phyloP scores from a whole-genome alignment of 805 yeast genomes.

The Barnettozyma californica region DNA sequence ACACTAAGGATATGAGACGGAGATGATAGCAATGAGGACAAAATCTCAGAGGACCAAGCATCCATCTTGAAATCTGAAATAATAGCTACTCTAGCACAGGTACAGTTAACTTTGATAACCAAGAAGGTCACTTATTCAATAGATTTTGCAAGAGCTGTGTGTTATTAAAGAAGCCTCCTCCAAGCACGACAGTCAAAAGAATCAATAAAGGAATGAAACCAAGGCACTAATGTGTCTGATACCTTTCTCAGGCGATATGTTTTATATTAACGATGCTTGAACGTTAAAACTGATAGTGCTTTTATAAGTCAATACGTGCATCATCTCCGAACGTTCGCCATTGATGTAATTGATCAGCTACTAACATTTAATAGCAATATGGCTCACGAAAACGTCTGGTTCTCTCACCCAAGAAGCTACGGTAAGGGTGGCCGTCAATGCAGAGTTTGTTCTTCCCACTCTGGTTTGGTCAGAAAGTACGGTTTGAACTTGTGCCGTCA shows the following conservation, averaged over 20 bases:
- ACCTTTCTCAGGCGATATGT: no score
- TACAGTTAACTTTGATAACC: background rate
- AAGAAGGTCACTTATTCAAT: background rate
- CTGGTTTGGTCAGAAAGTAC: slow-evolving; percentile 99
- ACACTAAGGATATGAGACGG: background rate
- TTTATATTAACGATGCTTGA: no score
- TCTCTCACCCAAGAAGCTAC: slow-evolving; percentile 99
- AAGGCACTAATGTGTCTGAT: background rate
- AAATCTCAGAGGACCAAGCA: no score
- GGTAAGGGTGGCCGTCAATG: slow-evolving; percentile 99
- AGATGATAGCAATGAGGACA: background rate
- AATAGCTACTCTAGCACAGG: background rate
- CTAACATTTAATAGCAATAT: slow-evolving; percentile 51
- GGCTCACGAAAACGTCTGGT: slow-evolving; percentile 99
- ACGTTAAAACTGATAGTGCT: no score
- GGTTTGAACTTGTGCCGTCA: slow-evolving; percentile 99
- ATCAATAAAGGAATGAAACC: no score
- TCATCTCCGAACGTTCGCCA: background rate
- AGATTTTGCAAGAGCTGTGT: background rate
- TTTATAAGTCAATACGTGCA: background rate
- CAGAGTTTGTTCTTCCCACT: slow-evolving; percentile 98
- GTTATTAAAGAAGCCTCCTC: background rate
- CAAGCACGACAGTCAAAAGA: background rate
- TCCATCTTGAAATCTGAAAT: background rate
- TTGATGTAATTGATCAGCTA: slow-evolving; percentile 2